Evolutionary conservation across 208 protist genomes (phyloP).

Genomic region (Trypanosoma grayi): DNA sequence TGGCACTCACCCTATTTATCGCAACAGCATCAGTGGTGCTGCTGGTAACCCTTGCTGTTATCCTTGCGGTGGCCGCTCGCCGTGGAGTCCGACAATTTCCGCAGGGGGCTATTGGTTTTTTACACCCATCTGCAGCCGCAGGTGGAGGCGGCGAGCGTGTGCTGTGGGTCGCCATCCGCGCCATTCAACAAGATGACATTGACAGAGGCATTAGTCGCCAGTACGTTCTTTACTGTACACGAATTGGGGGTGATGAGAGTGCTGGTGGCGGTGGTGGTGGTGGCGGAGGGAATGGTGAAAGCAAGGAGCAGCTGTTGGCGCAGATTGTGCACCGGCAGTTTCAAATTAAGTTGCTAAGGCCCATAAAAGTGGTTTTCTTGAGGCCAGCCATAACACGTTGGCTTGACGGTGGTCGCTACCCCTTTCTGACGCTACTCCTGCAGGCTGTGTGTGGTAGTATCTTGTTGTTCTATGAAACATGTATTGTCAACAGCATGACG

Average conservation of each 20-base stretch:
- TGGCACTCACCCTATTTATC: neutral
- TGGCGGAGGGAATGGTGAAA: too few species aligned
- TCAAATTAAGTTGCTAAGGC: constrained; percentile 47
- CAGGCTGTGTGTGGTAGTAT: constrained; percentile 90
- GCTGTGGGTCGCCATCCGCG: constrained; percentile 89
- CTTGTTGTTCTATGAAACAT: constrained; percentile 83
- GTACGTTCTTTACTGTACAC: constrained; percentile 64
- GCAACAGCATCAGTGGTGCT: neutral
- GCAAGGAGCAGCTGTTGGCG: constrained; percentile 16
- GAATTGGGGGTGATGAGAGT: constrained; percentile 24
- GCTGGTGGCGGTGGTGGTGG: too few species aligned
- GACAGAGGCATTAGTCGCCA: constrained; percentile 30
- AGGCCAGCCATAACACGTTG: constrained; percentile 35
- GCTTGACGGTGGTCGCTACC: constrained; percentile 70
- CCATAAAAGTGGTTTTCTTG: constrained; percentile 73
- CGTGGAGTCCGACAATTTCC: constrained; percentile 21
- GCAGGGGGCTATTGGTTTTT: constrained; percentile 72
- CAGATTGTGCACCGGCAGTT: constrained; percentile 62
- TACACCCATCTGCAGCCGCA: constrained; percentile 89
- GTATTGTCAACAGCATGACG: constrained; percentile 65
- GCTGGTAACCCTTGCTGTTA: neutral
- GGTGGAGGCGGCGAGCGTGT: constrained; percentile 97
- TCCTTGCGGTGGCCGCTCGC: neutral
- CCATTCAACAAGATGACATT: constrained; percentile 53
- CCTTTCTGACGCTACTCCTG: constrained; percentile 90